These are phyloP conservation scores for Chaetoceros tenuissimus DNA, from an alignment of 108 stramenopile species.

Conservation along the genomic window DNA sequence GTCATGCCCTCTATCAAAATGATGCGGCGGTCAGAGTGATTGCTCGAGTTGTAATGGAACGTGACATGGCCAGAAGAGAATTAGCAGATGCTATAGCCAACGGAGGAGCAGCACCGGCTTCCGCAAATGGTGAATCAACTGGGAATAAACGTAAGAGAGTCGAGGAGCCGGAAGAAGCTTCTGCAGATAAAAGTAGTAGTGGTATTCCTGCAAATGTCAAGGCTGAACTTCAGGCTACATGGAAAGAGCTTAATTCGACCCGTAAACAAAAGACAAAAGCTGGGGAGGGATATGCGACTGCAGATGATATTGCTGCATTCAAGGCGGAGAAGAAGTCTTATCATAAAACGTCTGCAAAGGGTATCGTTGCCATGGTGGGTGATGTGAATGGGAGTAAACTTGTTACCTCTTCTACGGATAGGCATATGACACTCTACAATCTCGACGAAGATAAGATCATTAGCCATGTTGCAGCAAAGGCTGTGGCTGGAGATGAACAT, in stretches of 20 bases:
- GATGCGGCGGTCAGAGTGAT: constrained; percentile 93
- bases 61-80: constrained; percentile 70
- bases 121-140: not conserved
- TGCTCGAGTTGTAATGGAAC: constrained; percentile 78
- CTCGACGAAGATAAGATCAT: constrained; percentile 12
- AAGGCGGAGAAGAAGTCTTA: constrained; percentile 21
- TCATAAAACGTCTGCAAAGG: constrained; percentile 54
- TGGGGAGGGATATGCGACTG: constrained; percentile 13
- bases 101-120: not conserved
- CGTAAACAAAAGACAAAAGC: constrained; percentile 39
- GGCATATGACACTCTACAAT: constrained; percentile 60
- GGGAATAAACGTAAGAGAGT: constrained; percentile 1
- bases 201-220: constrained; percentile 40
- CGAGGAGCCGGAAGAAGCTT: constrained; percentile 8
- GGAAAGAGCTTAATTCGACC: constrained; percentile 35
- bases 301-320: constrained; percentile 10
- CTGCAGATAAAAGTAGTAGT: constrained; percentile 5
- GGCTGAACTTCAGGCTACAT: constrained; percentile 35
- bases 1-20: constrained; percentile 90
- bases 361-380: constrained; percentile 18
- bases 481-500: constrained; percentile 10
- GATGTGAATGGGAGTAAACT: constrained; percentile 10
- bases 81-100: constrained; percentile 18
- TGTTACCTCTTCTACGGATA: constrained; percentile 65
- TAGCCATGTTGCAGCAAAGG: constrained; percentile 17